phyloP scores from a whole-genome alignment of 331 rosid genomes.

The Rhamnella rubrinervis region DNA sequence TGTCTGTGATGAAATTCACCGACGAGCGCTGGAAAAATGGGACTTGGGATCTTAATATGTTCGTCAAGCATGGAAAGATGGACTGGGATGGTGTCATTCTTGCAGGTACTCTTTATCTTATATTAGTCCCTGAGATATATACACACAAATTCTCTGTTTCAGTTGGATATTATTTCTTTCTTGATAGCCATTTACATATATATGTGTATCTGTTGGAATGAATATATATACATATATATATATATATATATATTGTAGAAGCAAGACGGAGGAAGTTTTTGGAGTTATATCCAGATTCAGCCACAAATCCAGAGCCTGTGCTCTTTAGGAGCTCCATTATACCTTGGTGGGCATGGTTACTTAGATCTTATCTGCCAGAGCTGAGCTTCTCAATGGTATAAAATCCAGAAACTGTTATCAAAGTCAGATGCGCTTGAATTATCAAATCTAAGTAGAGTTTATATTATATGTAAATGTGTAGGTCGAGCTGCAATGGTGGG shows the following conservation, averaged over 20 bases:
- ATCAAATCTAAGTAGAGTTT: too few species aligned
- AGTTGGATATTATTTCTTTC: background rate
- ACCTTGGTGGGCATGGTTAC: slow-evolving; percentile 55
- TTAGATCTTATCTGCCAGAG: slow-evolving; percentile 35
- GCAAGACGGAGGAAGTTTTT: slow-evolving; percentile 52
- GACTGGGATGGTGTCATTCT: slow-evolving; percentile 45
- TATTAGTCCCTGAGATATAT: background rate
- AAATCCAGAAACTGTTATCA: background rate
- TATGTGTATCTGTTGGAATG: background rate
- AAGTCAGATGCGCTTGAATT: background rate
- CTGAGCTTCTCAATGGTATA: slow-evolving; percentile 38
- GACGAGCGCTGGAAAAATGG: slow-evolving; percentile 48
- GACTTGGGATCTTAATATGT: slow-evolving; percentile 51
- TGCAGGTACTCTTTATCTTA: slow-evolving; percentile 25
- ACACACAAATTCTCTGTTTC: background rate
- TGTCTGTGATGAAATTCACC: background rate
- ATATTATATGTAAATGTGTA: background rate
- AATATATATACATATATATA: too few species aligned
- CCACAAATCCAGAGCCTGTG: slow-evolving; percentile 36
- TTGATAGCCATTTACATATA: background rate
- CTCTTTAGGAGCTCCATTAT: slow-evolving; percentile 37
- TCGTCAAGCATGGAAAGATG: slow-evolving; percentile 38
- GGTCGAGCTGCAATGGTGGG: slow-evolving; percentile 55
- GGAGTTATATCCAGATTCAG: slow-evolving; percentile 36
- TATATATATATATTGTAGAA: slow-evolving; percentile 19